A percentile compares a stretch with the other conserved stretches of the same genome.
phyloP scores from a whole-genome alignment of 495 filamentous ascomycete genomes.

The Podospora bellae-mahoneyi region DNA sequence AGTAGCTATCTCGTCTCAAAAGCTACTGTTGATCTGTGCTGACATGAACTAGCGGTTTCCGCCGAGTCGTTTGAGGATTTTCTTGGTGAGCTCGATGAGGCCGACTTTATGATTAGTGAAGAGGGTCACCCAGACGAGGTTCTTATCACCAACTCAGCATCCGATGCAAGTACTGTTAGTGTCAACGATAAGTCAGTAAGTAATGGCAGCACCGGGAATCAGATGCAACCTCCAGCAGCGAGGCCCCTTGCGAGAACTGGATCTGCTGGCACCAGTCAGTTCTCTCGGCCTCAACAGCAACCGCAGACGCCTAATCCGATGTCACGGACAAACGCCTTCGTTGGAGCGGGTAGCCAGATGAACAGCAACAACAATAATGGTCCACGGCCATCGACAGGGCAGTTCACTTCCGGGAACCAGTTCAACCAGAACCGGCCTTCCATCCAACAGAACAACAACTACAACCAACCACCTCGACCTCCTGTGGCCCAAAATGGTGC shows the following conservation, averaged over 20 bases:
- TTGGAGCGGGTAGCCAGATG: conserved; percentile 29
- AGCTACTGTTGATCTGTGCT: background rate
- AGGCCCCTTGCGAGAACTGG: conserved; percentile 27
- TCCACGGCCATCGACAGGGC: background rate
- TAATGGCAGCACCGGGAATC: conserved; percentile 17
- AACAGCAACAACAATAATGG: conserved; percentile 18
- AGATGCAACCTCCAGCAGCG: conserved; percentile 39
- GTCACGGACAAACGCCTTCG: background rate
- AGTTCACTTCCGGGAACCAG: conserved; percentile 23
- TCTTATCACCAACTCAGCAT: conserved; percentile 30
- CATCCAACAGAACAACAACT: conserved; percentile 26
- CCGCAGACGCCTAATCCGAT: conserved; percentile 30
- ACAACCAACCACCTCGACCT: conserved; percentile 27
- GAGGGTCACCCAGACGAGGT: conserved; percentile 66
- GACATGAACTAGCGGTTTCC: conserved; percentile 5
- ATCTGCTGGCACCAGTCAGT: conserved; percentile 27
- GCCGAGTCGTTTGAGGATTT: conserved; percentile 56
- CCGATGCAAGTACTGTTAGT: conserved; percentile 6
- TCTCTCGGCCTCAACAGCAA: conserved; percentile 33
- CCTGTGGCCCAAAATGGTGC: conserved; percentile 21
- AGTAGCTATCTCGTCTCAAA: background rate
- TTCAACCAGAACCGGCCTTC: conserved; percentile 31
- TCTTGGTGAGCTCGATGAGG: conserved; percentile 73
- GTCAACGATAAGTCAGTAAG: conserved; percentile 2
- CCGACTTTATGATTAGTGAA: conserved; percentile 60